These are phyloP conservation scores for Allium sativum DNA, from an alignment of 106 monocot genomes.

Conservation along the genomic window DNA sequence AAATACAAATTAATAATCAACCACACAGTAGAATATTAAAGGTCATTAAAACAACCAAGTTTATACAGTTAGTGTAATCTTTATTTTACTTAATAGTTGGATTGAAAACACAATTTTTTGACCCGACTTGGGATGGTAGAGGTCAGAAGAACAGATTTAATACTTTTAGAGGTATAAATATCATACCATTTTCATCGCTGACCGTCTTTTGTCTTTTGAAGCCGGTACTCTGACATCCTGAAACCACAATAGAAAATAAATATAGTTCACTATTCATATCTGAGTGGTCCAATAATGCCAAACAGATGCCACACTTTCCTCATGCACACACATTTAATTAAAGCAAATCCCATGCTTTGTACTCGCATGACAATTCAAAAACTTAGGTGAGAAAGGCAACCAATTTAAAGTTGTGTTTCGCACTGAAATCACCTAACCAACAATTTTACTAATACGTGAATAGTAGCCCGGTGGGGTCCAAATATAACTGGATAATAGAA, in stretches of 20 bases:
- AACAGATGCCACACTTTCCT: not conserved
- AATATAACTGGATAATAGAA: not conserved
- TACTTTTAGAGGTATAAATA: too few relatives aligned
- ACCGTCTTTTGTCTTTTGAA: not conserved
- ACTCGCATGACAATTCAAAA: not conserved
- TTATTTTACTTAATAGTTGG: too few relatives aligned
- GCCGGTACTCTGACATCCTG: not conserved
- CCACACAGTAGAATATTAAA: too few relatives aligned
- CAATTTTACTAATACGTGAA: not conserved
- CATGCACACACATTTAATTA: not conserved
- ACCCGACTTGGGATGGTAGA: too few relatives aligned
- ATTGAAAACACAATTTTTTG: too few relatives aligned
- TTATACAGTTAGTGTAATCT: not conserved
- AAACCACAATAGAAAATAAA: not conserved
- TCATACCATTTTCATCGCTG: conserved; percentile 1
- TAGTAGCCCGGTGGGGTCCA: not conserved
- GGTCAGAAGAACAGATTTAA: too few relatives aligned
- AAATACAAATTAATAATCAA: too few relatives aligned
- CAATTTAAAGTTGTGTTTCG: not conserved
- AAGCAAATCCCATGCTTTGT: not conserved
- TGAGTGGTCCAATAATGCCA: not conserved
- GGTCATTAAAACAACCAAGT: too few relatives aligned
- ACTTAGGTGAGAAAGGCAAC: not conserved
- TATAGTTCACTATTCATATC: not conserved
- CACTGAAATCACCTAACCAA: not conserved